Conservation (phyloP, 1,139 yeast genomes). For the Hemisphaericaspora xylofermentans region DNA sequence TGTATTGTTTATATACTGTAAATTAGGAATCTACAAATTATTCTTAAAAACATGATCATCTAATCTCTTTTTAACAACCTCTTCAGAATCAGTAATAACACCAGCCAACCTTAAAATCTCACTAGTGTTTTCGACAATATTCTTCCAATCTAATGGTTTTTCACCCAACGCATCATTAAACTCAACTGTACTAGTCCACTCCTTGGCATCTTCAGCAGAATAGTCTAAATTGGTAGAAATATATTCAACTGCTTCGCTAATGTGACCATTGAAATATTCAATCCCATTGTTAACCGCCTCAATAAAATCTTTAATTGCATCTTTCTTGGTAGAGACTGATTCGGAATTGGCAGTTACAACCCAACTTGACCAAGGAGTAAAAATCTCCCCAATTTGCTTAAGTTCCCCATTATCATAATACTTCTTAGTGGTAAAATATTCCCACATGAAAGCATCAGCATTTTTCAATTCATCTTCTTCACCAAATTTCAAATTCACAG, state of each 20-base stretch:
- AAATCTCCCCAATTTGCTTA: conserved; percentile 80
- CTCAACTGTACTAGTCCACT: conserved; percentile 76
- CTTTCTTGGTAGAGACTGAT: conserved; percentile 25
- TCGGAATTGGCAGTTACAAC: conserved; percentile 57
- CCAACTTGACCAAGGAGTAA: conserved; percentile 98
- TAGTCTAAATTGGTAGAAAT: conserved; percentile 73
- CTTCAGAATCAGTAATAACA: conserved; percentile 45
- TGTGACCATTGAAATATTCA: conserved; percentile 56
- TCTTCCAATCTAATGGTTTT: conserved; percentile 46
- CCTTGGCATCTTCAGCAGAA: conserved; percentile 69
- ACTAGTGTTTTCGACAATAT: conserved; percentile 58
- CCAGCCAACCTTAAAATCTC: conserved; percentile 61
- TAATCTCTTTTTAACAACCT: conserved; percentile 30
- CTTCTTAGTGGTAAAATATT: conserved; percentile 81
- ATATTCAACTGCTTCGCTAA: conserved; percentile 64
- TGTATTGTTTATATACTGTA: too few relatives aligned
- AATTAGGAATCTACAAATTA: conserved; percentile 9
- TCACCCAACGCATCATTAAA: conserved; percentile 52
- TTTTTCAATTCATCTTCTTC: conserved; percentile 30
- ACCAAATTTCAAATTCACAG: conserved; percentile 58
- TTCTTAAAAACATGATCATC: conserved; percentile 22
- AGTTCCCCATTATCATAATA: conserved; percentile 80
- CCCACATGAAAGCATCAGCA: conserved; percentile 95
- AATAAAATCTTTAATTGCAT: conserved; percentile 43
- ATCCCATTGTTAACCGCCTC: conserved; percentile 66